Evolutionary conservation across 306 rosid genomes (phyloP).

Genomic region (Macrotyloma uniflorum): DNA sequence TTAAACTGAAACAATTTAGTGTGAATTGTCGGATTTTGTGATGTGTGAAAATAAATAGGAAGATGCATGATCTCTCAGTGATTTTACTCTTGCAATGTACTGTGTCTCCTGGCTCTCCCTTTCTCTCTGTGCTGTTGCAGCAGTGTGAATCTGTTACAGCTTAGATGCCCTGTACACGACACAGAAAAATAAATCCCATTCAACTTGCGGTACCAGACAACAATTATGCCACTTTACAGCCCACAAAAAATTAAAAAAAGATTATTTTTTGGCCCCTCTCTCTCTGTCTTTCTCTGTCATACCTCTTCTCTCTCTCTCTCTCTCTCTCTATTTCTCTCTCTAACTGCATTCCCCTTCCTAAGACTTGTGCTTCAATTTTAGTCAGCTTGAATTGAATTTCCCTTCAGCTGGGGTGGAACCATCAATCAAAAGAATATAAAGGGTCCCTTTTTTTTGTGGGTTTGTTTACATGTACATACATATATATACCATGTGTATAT

Average conservation of each 20-base stretch:
- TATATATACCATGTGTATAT: conserved; percentile 12
- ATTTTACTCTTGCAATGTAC: conserved; percentile 32
- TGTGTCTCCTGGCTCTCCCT: not conserved
- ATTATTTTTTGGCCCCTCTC: not conserved
- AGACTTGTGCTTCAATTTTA: conserved; percentile 30
- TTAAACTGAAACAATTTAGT: not conserved
- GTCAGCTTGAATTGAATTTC: conserved; percentile 40
- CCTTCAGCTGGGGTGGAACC: conserved; percentile 40
- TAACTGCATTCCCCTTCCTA: conserved; percentile 13
- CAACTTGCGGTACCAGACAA: conserved; percentile 86
- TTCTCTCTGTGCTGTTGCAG: conserved; percentile 26
- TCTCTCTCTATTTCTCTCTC: conserved; percentile 16
- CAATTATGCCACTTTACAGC: conserved; percentile 87
- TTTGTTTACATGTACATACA: conserved; percentile 28
- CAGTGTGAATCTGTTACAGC: conserved; percentile 55
- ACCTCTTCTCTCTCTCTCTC: conserved; percentile 2
- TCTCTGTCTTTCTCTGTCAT: conserved; percentile 30
- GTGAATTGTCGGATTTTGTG: not conserved
- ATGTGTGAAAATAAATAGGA: conserved; percentile 26
- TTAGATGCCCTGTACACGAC: conserved; percentile 68
- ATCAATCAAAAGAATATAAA: conserved; percentile 39
- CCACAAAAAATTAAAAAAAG: conserved; percentile 51
- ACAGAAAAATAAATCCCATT: conserved; percentile 50
- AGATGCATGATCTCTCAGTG: not conserved
- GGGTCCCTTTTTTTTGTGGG: conserved; percentile 29